A percentile compares a stretch with the other conserved stretches of the same genome.
Conservation (phyloP, 2,329 filamentous ascomycete genomes). For the Epicoccum sorghinum region DNA sequence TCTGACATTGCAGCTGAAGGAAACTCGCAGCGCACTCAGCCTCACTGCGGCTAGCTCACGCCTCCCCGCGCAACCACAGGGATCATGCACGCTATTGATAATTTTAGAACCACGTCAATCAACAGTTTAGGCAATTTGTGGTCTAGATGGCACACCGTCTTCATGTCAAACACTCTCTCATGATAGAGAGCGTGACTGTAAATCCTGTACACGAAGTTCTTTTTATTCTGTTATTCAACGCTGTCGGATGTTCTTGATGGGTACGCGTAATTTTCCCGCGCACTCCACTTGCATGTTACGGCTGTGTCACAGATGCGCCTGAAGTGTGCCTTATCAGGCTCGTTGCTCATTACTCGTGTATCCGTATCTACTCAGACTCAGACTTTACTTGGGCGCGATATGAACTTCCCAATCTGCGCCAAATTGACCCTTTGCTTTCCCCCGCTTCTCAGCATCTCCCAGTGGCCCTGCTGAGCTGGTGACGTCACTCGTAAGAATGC, state of each 20-base stretch:
- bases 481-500: slow-evolving; percentile 58
- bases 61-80: slow-evolving; percentile 17
- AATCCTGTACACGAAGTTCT: background rate
- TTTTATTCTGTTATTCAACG: background rate
- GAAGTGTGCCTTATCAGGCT: slow-evolving; percentile 7
- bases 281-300: slow-evolving; percentile 14
- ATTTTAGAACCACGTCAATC: slow-evolving; percentile 20
- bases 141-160: slow-evolving; percentile 3
- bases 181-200: background rate
- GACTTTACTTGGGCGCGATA: slow-evolving; percentile 39
- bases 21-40: slow-evolving; percentile 14
- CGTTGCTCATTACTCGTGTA: background rate
- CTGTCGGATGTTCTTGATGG: background rate
- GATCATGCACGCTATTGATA: slow-evolving; percentile 15
- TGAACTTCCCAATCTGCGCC: slow-evolving; percentile 53
- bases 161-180: slow-evolving; percentile 3
- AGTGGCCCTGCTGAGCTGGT: slow-evolving; percentile 48
- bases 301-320: slow-evolving; percentile 11
- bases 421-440: slow-evolving; percentile 29
- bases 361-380: slow-evolving; percentile 3
- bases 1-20: slow-evolving; percentile 14
- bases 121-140: slow-evolving; percentile 17
- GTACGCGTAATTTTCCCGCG: background rate
- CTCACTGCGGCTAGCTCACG: slow-evolving; percentile 15
- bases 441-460: slow-evolving; percentile 34